Conservation (phyloP, 2,329 filamentous ascomycete species). For the Microascus cirrosus region DNA sequence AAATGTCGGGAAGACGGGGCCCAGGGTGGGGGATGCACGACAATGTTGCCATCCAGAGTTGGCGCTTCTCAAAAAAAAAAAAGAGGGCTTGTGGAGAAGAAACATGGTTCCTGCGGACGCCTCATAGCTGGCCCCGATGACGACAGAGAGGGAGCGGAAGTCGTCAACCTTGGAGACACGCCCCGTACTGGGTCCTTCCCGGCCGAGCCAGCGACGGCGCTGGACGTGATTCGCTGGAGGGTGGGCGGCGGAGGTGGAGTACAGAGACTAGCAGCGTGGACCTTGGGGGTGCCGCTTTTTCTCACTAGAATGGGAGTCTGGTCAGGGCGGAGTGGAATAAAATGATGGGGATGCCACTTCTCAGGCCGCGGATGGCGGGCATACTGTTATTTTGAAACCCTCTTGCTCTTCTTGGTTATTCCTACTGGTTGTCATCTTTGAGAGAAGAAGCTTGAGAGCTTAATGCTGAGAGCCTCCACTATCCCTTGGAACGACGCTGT, state of each 20-base stretch:
- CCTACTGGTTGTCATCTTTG: background rate
- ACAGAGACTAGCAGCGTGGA: too few species aligned
- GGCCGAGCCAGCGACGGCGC: background rate
- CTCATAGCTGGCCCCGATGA: background rate
- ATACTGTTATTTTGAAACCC: background rate
- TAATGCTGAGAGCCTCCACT: background rate
- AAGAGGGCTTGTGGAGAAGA: background rate
- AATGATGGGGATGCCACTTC: background rate
- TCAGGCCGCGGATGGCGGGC: background rate
- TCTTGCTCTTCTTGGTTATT: background rate
- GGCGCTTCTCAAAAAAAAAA: too few species aligned
- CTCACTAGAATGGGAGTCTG: too few species aligned
- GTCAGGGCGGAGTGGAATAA: background rate
- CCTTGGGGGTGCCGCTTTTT: background rate
- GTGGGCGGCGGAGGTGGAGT: background rate
- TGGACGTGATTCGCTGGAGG: background rate
- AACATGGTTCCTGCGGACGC: background rate
- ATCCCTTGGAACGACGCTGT: background rate
- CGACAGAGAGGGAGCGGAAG: background rate
- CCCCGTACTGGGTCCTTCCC: background rate
- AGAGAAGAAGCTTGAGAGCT: background rate
- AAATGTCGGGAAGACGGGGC: background rate
- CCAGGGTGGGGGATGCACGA: background rate
- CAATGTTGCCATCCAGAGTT: background rate
- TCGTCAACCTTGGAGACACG: background rate